Evolutionary conservation across 495 filamentous ascomycete species (phyloP).

Genomic region (Neurospora sublineolata): DNA sequence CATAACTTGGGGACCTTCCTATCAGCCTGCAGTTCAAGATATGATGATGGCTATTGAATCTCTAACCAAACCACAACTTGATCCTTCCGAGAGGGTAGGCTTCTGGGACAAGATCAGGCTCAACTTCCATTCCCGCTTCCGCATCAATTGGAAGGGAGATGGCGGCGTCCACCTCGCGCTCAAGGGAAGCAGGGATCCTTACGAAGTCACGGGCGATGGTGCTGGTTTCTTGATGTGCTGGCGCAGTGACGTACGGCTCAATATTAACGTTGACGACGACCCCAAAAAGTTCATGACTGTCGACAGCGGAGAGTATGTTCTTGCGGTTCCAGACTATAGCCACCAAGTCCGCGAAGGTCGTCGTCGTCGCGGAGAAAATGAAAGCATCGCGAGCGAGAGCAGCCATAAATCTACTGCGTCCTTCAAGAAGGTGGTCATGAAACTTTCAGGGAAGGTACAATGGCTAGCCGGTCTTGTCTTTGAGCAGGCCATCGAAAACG

Average conservation of each 20-base stretch:
- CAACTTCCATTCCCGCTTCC: conserved; percentile 85
- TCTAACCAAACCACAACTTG: conserved; percentile 89
- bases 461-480: conserved; percentile 88
- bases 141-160: conserved; percentile 82
- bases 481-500: conserved; percentile 57
- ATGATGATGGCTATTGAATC: conserved; percentile 99
- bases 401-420: conserved; percentile 61
- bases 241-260: conserved; percentile 83
- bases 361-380: conserved; percentile 46
- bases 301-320: conserved; percentile 83
- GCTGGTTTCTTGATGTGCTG: conserved; percentile 96
- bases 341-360: conserved; percentile 65
- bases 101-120: conserved; percentile 99
- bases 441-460: conserved; percentile 86
- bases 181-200: conserved; percentile 89
- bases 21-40: conserved; percentile 96
- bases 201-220: conserved; percentile 82
- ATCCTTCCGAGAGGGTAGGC: conserved; percentile 83
- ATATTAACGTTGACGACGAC: conserved; percentile 68
- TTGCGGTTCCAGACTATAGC: conserved; percentile 89
- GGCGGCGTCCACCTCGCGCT: conserved; percentile 91
- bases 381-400: conserved; percentile 49
- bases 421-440: conserved; percentile 98
- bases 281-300: conserved; percentile 91
- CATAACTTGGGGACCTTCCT: conserved; percentile 94